These are phyloP conservation scores for Hyaloscypha bicolor DNA, from an alignment of 495 filamentous ascomycete species.

Conservation along the genomic window DNA sequence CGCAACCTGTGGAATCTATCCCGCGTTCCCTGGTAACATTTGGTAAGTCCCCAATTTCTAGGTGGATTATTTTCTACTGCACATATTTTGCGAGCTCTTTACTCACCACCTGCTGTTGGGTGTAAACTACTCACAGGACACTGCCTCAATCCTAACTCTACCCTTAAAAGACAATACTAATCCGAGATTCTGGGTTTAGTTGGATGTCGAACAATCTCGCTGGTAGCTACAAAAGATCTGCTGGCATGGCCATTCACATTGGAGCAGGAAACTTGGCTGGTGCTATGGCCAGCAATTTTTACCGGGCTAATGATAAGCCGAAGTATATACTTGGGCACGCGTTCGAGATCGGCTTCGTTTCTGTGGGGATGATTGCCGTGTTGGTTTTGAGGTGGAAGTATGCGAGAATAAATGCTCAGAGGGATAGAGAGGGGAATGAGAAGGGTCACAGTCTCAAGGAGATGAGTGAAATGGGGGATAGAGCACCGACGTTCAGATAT, in stretches of 20 bases:
- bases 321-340: slow-evolving; percentile 69
- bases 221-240: slow-evolving; percentile 69
- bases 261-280: slow-evolving; percentile 74
- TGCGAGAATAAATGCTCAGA: slow-evolving; percentile 58
- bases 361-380: slow-evolving; percentile 59
- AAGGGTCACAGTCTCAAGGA: slow-evolving; percentile 51
- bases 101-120: too few relatives aligned
- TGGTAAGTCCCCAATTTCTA: slow-evolving; percentile 50
- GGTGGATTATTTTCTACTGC: slow-evolving; percentile 27
- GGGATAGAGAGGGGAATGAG: slow-evolving; percentile 50
- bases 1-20: slow-evolving; percentile 64
- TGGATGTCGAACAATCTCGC: slow-evolving; percentile 62
- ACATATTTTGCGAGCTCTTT: too few relatives aligned
- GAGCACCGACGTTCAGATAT: slow-evolving; percentile 67
- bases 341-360: slow-evolving; percentile 70
- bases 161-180: too few relatives aligned
- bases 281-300: slow-evolving; percentile 78
- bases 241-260: slow-evolving; percentile 77
- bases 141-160: too few relatives aligned
- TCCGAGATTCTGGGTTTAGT: too few relatives aligned
- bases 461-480: slow-evolving; percentile 63
- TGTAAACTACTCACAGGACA: too few relatives aligned
- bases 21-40: slow-evolving; percentile 66
- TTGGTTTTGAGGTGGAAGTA: slow-evolving; percentile 59
- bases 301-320: slow-evolving; percentile 64